Percentiles rank a stretch among this genome's conserved stretches.
These are phyloP conservation scores for Pholiota microspora DNA, from an alignment of 768 basidiomycete species.

Conservation along the genomic window DNA sequence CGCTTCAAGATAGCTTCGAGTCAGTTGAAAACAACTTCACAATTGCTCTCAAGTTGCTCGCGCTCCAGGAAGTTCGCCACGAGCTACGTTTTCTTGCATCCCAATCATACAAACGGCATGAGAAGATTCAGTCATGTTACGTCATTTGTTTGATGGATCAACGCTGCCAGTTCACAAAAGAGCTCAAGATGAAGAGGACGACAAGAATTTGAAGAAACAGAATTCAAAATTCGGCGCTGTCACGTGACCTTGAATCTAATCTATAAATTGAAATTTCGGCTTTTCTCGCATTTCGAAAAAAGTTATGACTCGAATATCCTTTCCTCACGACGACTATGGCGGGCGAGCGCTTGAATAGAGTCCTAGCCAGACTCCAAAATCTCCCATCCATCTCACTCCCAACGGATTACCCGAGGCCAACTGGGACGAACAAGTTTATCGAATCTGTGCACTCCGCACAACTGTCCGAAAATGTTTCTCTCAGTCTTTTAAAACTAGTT, in stretches of 20 bases:
- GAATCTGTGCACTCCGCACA: conserved; percentile 77
- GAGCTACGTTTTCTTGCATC: too few species aligned
- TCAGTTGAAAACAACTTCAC: too few species aligned
- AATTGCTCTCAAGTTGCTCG: too few species aligned
- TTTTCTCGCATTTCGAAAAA: conserved; percentile 1
- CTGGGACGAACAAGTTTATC: conserved; percentile 71
- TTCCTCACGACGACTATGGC: conserved; percentile 29
- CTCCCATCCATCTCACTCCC: conserved; percentile 90
- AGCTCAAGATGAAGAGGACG: too few species aligned
- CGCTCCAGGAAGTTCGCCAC: too few species aligned
- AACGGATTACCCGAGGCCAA: conserved; percentile 90
- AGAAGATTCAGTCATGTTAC: too few species aligned
- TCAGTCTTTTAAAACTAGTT: conserved; percentile 81
- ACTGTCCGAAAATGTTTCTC: conserved; percentile 71
- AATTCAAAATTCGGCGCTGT: not conserved
- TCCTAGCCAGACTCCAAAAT: conserved; percentile 67
- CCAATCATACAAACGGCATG: too few species aligned
- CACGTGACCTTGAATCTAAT: not conserved
- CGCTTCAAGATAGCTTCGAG: too few species aligned
- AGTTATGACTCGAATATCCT: conserved; percentile 9
- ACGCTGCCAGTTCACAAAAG: too few species aligned
- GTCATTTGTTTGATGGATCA: too few species aligned
- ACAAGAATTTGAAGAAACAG: too few species aligned
- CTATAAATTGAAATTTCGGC: not conserved
- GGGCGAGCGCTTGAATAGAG: conserved; percentile 50